Evolutionary conservation across 2,329 filamentous ascomycete species (phyloP), one percentile per base, ranked within the genome.

Genomic region (Rhynchosporium secalis): DNA sequence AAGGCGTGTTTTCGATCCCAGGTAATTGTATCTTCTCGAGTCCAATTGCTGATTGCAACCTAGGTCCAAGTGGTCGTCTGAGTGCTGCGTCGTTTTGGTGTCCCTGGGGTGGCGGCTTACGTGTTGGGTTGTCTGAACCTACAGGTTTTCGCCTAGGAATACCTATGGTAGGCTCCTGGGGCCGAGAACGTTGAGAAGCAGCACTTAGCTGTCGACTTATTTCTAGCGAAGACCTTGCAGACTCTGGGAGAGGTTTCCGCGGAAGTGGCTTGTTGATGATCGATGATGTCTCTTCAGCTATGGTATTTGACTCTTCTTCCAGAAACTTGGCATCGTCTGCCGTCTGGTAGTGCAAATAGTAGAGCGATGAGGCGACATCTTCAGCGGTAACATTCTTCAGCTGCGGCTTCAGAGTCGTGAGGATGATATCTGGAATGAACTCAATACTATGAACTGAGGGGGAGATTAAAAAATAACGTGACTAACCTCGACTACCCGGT

Each of bases 351-450:
- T 98, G 94, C 58, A 97, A 80, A 74, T 95, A 98, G 77, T 98
- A 99, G 4, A 99, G 82, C 13, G 89, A 96, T 70, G 87, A 91
- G 61, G 89, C 86, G 55, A 99, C 88, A 73, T 97, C 94, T 73
- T 93, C 88, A 49, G 85, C 87, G 0, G 92, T 96, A 66, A 99
- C 91, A 64, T 92, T 94, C 75, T 95, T 96, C 47, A 89, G 83
- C 57, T 90, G 87, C 1, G 95, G 95, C 74, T 96, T 96, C 66
- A 95, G 83, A 0, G 95, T 91, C 1, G 94, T 96, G 51, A 99
- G 85, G 70, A 71, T 63, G 67, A 68, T 67, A 64, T 71, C 70
- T 71, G 36, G 4, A 28, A 9, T 12, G 5, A 4, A 36, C 26
- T 69, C 57, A 68, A 61, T 33, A 62, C 59, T 46, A 38, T 43